These are phyloP conservation scores for Macrolepiota albuminosa DNA, from an alignment of 768 basidiomycete genomes.

Conservation along the genomic window DNA sequence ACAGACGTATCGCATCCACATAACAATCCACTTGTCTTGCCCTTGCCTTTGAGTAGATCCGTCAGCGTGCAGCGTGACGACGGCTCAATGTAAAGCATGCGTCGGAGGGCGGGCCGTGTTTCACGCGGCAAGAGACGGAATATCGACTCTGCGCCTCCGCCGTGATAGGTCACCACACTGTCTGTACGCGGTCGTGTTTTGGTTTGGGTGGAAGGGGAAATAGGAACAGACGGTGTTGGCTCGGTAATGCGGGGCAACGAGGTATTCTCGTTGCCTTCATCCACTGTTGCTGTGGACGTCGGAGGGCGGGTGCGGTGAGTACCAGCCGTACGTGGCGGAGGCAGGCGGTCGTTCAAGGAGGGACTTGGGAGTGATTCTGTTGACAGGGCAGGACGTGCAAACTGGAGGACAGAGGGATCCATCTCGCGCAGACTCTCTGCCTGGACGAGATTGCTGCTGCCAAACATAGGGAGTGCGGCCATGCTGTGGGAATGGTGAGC, in stretches of 20 bases:
- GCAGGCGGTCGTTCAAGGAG: slow-evolving; percentile 23
- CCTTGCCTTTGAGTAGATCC: slow-evolving; percentile 79
- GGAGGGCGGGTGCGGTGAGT: slow-evolving; percentile 9
- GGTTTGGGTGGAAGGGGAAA: background rate
- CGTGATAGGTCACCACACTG: slow-evolving; percentile 63
- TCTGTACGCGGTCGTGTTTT: slow-evolving; percentile 34
- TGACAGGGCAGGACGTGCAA: slow-evolving; percentile 72
- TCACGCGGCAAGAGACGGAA: slow-evolving; percentile 95
- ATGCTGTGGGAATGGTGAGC: slow-evolving; percentile 27
- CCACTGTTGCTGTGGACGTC: slow-evolving; percentile 10
- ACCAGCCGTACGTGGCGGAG: slow-evolving; percentile 25
- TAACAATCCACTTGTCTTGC: slow-evolving; percentile 69
- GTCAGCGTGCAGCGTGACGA: slow-evolving; percentile 86
- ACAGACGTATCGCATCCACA: slow-evolving; percentile 61
- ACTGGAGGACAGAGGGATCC: slow-evolving; percentile 71
- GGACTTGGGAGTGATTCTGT: slow-evolving; percentile 61
- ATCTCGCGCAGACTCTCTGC: slow-evolving; percentile 49
- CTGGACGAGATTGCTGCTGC: slow-evolving; percentile 13
- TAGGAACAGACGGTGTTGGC: slow-evolving; percentile 2
- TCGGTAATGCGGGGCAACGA: slow-evolving; percentile 13
- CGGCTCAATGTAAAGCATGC: slow-evolving; percentile 94
- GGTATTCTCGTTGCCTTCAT: slow-evolving; percentile 11
- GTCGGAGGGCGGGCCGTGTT: slow-evolving; percentile 80
- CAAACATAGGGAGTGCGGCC: slow-evolving; percentile 29
- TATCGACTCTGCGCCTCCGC: slow-evolving; percentile 85